Evolutionary conservation across 2,329 filamentous ascomycete species (phyloP).

Genomic region (Aureobasidium sp.): DNA sequence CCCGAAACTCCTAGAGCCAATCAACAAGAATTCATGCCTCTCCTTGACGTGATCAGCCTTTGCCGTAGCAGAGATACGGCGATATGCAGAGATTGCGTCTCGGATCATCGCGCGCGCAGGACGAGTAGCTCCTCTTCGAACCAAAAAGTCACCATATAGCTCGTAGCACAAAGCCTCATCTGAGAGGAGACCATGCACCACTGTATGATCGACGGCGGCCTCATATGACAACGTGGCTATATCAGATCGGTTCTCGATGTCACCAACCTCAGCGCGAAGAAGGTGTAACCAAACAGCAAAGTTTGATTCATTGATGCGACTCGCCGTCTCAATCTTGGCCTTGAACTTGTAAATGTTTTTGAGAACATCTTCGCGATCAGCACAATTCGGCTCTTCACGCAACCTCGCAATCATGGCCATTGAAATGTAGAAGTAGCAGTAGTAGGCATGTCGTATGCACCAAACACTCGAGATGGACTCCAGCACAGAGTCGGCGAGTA

Average conservation of each 20-base stretch:
- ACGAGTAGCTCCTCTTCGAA: conserved; percentile 55
- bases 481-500: conserved; percentile 33
- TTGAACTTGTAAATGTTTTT: conserved; percentile 47
- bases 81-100: conserved; percentile 60
- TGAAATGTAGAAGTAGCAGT: conserved; percentile 34
- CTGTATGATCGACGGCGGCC: conserved; percentile 60
- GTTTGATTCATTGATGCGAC: conserved; percentile 58
- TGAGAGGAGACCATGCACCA: conserved; percentile 56
- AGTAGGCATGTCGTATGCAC: conserved; percentile 35
- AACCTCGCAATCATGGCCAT: conserved; percentile 33
- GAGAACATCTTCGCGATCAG: conserved; percentile 41
- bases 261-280: conserved; percentile 59
- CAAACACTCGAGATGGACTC: conserved; percentile 35
- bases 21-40: conserved; percentile 60
- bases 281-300: conserved; percentile 62
- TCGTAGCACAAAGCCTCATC: conserved; percentile 69
- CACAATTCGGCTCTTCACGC: conserved; percentile 27
- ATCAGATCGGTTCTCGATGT: conserved; percentile 37
- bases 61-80: conserved; percentile 60
- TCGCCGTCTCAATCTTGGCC: conserved; percentile 56
- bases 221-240: conserved; percentile 58
- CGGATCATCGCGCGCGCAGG: conserved; percentile 61
- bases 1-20: conserved; percentile 52
- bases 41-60: conserved; percentile 60
- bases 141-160: conserved; percentile 63